Percentiles rank a stretch among this genome's conserved stretches.
Evolutionary conservation across 306 rosid species (phyloP).

Genomic region (Quercus gilva): DNA sequence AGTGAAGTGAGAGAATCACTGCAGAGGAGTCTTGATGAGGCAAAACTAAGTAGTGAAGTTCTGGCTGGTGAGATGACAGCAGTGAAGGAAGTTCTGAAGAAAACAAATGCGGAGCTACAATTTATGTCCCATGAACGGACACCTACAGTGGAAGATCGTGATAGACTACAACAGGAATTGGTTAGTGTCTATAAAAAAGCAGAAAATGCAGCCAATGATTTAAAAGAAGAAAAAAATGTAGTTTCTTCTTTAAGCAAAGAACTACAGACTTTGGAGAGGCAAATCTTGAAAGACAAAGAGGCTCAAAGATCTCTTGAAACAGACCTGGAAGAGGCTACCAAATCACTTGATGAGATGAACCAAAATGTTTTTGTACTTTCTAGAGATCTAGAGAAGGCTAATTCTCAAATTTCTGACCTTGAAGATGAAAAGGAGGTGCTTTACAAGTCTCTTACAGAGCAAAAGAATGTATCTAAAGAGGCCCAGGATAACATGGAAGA

Average conservation of each 20-base stretch:
- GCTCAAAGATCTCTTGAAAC: conserved; percentile 51
- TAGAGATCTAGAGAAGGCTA: conserved; percentile 51
- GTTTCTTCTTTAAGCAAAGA: conserved; percentile 57
- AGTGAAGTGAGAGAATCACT: conserved; percentile 50
- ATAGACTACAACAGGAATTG: conserved; percentile 64
- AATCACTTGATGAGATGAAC: conserved; percentile 80
- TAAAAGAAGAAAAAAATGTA: conserved; percentile 57
- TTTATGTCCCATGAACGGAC: conserved; percentile 42
- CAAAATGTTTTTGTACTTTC: conserved; percentile 59
- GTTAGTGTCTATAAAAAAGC: conserved; percentile 56
- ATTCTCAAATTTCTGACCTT: conserved; percentile 48
- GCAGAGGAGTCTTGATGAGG: conserved; percentile 54
- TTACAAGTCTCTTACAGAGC: conserved; percentile 49
- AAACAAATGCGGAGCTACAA: conserved; percentile 52
- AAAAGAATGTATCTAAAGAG: conserved; percentile 51
- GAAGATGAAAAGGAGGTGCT: conserved; percentile 74
- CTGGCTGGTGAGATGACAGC: conserved; percentile 51
- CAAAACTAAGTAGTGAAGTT: conserved; percentile 41
- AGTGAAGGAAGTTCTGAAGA: conserved; percentile 48
- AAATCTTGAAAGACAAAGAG: conserved; percentile 54
- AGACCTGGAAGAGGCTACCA: conserved; percentile 73
- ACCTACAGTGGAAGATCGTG: conserved; percentile 40
- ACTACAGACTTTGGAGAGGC: conserved; percentile 56
- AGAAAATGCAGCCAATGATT: conserved; percentile 46
- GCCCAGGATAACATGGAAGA: conserved; percentile 79